A percentile compares a stretch with the other conserved stretches of the same genome.
phyloP scores from a whole-genome alignment of 2,329 filamentous ascomycete species.

The Hysterium pulicare region DNA sequence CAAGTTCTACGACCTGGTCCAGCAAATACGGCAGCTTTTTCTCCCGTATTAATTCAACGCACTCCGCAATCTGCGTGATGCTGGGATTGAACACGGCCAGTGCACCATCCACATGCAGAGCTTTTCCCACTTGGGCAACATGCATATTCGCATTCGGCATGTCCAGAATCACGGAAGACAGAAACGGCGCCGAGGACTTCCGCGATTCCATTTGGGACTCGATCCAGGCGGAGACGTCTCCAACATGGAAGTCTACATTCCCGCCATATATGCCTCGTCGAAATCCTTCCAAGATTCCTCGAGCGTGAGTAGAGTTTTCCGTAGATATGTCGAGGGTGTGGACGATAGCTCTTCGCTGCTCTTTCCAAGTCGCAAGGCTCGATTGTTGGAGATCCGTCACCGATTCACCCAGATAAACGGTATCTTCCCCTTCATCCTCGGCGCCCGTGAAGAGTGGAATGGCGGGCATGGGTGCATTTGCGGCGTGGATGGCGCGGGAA shows the following conservation, averaged over 20 bases:
- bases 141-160: constrained; percentile 61
- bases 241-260: constrained; percentile 71
- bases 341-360: constrained; percentile 62
- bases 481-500: constrained; percentile 70
- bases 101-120: constrained; percentile 61
- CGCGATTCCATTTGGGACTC: constrained; percentile 40
- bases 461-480: constrained; percentile 55
- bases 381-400: constrained; percentile 28
- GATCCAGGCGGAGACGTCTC: constrained; percentile 63
- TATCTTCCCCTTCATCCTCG: constrained; percentile 23
- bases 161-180: constrained; percentile 71
- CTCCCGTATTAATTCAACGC: constrained; percentile 53
- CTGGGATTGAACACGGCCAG: constrained; percentile 72
- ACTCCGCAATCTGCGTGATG: constrained; percentile 72
- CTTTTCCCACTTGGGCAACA: constrained; percentile 50
- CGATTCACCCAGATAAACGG: constrained; percentile 30
- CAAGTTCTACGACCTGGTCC: constrained; percentile 60
- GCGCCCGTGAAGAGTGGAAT: constrained; percentile 22
- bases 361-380: constrained; percentile 35
- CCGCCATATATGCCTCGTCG: constrained; percentile 66
- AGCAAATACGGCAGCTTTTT: constrained; percentile 55
- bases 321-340: constrained; percentile 68
- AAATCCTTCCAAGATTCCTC: constrained; percentile 63
- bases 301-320: constrained; percentile 62
- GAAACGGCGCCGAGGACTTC: constrained; percentile 53